Evolutionary conservation across 2,329 filamentous ascomycete species (phyloP), one percentile per base, ranked within the genome.

Genomic region (Diaporthe batatas): DNA sequence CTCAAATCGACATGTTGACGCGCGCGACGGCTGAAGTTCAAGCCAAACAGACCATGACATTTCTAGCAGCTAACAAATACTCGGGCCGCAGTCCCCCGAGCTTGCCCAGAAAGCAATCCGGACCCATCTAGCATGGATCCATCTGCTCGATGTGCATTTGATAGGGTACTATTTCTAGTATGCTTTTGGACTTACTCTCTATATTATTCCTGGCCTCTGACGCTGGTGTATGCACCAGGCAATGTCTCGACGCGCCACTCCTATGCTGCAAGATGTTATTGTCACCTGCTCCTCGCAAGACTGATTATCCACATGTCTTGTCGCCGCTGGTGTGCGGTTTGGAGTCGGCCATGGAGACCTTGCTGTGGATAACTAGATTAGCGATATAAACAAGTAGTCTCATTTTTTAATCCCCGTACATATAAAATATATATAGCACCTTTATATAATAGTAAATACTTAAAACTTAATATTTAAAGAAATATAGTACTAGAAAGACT

Each of bases 51-150:
- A 5, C 29, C 4, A 12, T 25, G 5, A 32, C 23, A 18, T 34
- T 14, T 29, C 47, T 12, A 14, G n/a, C 10, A 49, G 2, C 10
- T 49, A 4, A n/a, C 12, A 16, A 16, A n/a, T 5, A 5, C 16
- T 64, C 59, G 59, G 59, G 25, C 59, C 59, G 44, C 44, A 16
- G 44, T 65, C 59, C 59, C 59, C 59, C 59, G 59, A 65, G 44
- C 2, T 44, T 21, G 29, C 34, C 6, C 21, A n/a, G 10, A 3
- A 23, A 16, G 29, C 29, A n/a, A 5, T 1, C 49, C 1, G 12
- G 42, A 18, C 21, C 6, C 16, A 23, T 49, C 47, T 49, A 2
- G 3, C 14, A 51, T 51, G 47, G n/a, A 51, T 11, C 11, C 10
- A 51, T 25, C n/a, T 49, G 47, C n/a, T 51, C n/a, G 14, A 42